Percentiles rank a stretch among this genome's conserved stretches.
phyloP scores from a whole-genome alignment of 768 basidiomycete species.

The Filobasidium floriforme region DNA sequence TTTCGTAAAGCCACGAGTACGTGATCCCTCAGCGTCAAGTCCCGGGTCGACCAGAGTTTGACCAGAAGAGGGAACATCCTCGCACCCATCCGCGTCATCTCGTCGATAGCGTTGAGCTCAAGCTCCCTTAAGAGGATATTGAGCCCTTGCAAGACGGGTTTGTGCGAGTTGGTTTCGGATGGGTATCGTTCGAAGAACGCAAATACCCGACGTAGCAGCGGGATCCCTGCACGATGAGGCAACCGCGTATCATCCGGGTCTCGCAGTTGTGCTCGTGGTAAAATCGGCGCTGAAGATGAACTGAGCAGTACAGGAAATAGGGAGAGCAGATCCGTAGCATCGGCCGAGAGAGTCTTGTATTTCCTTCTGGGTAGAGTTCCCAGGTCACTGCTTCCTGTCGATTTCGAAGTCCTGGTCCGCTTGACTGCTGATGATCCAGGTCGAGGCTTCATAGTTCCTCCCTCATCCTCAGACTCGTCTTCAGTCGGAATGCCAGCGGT shows the following conservation, averaged over 20 bases:
- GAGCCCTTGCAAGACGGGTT: slow-evolving; percentile 63
- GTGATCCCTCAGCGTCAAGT: slow-evolving; percentile 47
- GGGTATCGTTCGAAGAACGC: slow-evolving; percentile 63
- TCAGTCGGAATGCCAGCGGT: slow-evolving; percentile 12
- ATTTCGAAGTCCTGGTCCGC: background rate
- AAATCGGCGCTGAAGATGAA: slow-evolving; percentile 58
- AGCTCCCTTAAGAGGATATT: slow-evolving; percentile 64
- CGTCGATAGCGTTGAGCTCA: slow-evolving; percentile 63
- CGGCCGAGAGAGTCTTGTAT: slow-evolving; percentile 43
- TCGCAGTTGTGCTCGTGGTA: slow-evolving; percentile 45
- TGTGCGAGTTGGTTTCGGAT: slow-evolving; percentile 68
- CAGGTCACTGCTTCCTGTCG: background rate
- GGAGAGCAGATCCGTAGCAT: slow-evolving; percentile 65
- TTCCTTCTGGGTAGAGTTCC: background rate
- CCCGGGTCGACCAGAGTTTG: slow-evolving; percentile 70
- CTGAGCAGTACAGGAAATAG: slow-evolving; percentile 46
- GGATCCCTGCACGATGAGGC: slow-evolving; percentile 26
- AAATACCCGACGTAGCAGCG: slow-evolving; percentile 56
- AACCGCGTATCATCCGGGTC: slow-evolving; percentile 1
- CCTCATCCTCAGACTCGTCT: slow-evolving; percentile 24
- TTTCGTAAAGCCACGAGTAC: slow-evolving; percentile 64
- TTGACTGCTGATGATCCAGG: slow-evolving; percentile 13
- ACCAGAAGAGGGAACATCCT: slow-evolving; percentile 61
- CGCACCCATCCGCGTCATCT: slow-evolving; percentile 57
- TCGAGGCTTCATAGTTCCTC: slow-evolving; percentile 11